Conservation (phyloP, 2,329 filamentous ascomycete species). For the Podosphaera xanthii region DNA sequence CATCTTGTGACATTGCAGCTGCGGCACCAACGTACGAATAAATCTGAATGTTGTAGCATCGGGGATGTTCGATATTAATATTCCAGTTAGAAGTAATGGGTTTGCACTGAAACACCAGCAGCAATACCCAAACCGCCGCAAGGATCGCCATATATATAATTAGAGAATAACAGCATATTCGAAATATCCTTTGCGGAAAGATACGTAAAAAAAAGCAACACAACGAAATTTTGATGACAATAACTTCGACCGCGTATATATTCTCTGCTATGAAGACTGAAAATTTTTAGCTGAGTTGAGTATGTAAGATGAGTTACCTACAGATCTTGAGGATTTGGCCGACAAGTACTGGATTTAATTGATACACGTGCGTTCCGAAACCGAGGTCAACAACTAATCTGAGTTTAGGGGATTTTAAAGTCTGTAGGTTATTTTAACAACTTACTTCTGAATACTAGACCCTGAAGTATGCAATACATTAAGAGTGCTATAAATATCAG, state of each 20-base stretch:
- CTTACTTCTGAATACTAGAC: not conserved
- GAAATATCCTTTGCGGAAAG: constrained; percentile 17
- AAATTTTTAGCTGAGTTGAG: not conserved
- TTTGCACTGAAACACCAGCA: constrained; percentile 19
- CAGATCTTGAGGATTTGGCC: not conserved
- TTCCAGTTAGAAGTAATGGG: constrained; percentile 21
- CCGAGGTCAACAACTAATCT: not conserved
- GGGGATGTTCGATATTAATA: not conserved
- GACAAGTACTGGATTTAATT: not conserved
- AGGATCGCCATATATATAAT: constrained; percentile 15
- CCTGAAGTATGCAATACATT: not conserved
- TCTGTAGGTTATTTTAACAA: too few species aligned
- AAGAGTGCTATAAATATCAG: not conserved
- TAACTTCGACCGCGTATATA: constrained; percentile 19
- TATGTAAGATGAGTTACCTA: not conserved
- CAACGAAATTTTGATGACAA: constrained; percentile 20
- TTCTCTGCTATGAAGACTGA: constrained; percentile 17
- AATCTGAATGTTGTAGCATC: not conserved
- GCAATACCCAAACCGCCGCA: constrained; percentile 16
- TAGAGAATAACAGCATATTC: constrained; percentile 16
- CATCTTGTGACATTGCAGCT: constrained; percentile 16
- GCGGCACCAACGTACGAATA: not conserved
- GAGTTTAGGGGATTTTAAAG: too few species aligned
- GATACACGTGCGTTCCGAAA: not conserved
- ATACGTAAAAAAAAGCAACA: constrained; percentile 22